A percentile compares a stretch with the other conserved stretches of the same genome.
phyloP scores from a whole-genome alignment of 192 early-diverging fungal species.

The Funneliformis geosporum region DNA sequence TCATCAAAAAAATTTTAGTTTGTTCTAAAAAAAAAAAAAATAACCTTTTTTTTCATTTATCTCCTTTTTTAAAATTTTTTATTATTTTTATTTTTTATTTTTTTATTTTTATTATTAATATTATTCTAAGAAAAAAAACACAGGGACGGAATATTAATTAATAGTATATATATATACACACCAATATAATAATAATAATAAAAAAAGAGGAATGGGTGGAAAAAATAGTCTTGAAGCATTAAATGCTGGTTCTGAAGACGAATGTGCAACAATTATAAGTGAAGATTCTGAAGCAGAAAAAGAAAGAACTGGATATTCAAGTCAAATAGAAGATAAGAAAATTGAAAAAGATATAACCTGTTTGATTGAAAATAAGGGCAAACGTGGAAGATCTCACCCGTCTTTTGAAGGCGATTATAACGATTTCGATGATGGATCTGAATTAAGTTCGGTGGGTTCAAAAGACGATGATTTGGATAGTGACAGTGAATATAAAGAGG shows the following conservation, averaged over 20 bases:
- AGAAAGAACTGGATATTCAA: neutral
- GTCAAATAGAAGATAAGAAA: neutral
- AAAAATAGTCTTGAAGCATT: neutral
- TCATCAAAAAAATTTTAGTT: no score
- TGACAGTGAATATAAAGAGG: neutral
- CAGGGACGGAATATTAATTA: neutral
- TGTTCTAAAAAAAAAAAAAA: no score
- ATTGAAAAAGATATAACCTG: neutral
- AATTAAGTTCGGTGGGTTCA: slow-evolving; percentile 8
- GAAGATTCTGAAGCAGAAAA: slow-evolving; percentile 6
- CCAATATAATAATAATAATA: neutral
- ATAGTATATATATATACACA: neutral
- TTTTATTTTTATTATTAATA: no score
- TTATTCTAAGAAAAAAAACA: no score
- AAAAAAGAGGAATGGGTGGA: neutral
- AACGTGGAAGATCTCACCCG: neutral
- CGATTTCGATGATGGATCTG: neutral
- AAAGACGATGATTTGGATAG: neutral
- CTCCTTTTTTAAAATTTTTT: no score
- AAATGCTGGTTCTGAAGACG: neutral
- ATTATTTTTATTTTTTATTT: no score
- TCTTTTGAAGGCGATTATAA: neutral
- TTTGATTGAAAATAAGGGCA: neutral
- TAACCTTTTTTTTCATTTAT: no score
- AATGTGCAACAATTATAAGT: neutral